phyloP scores from a whole-genome alignment of 2,329 filamentous ascomycete genomes.

The Ascocoryne sarcoides region DNA sequence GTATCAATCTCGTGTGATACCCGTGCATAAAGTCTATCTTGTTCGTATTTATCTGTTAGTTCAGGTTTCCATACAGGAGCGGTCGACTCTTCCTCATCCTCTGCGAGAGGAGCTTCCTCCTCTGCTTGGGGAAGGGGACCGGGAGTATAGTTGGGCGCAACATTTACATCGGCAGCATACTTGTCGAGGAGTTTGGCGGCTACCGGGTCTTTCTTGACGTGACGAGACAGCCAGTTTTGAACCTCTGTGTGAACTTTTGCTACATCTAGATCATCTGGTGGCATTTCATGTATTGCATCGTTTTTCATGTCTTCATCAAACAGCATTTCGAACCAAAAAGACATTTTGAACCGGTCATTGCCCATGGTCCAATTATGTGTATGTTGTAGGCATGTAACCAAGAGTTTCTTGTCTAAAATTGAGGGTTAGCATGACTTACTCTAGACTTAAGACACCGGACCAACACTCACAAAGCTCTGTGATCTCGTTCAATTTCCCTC shows the following conservation, averaged over 20 bases:
- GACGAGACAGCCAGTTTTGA: slow-evolving; percentile 53
- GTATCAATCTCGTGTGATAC: slow-evolving; percentile 57
- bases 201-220: slow-evolving; percentile 48
- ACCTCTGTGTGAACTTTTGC: slow-evolving; percentile 52
- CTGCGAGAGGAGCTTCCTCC: slow-evolving; percentile 10
- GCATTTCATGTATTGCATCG: slow-evolving; percentile 43
- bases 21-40: slow-evolving; percentile 49
- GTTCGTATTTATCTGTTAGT: slow-evolving; percentile 47
- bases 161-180: slow-evolving; percentile 34
- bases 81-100: slow-evolving; percentile 16
- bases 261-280: slow-evolving; percentile 40
- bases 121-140: slow-evolving; percentile 20
- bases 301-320: slow-evolving; percentile 49
- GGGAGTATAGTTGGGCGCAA: slow-evolving; percentile 26
- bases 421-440: no score
- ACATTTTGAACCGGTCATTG: slow-evolving; percentile 62
- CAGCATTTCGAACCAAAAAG: slow-evolving; percentile 58
- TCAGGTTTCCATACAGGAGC: slow-evolving; percentile 30
- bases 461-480: slow-evolving; percentile 50
- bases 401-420: slow-evolving; percentile 58
- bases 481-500: slow-evolving; percentile 51
- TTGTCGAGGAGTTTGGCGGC: slow-evolving; percentile 46
- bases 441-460: no score
- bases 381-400: slow-evolving; percentile 58
- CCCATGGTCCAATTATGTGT: slow-evolving; percentile 63